phyloP scores from a whole-genome alignment of 768 basidiomycete species.

The Cystofilobasidium capitatum region DNA sequence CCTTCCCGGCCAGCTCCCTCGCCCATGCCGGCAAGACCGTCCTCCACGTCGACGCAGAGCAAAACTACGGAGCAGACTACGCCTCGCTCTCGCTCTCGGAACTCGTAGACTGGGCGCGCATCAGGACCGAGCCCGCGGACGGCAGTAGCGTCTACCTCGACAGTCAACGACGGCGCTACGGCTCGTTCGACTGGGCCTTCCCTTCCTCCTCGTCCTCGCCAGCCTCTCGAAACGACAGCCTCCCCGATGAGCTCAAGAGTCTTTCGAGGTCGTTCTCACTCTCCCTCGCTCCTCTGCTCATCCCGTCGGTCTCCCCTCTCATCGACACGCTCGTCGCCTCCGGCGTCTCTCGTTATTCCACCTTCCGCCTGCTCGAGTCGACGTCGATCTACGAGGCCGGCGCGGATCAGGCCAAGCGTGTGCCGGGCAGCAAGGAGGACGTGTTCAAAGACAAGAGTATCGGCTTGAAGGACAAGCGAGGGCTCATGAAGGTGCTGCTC shows the following conservation, averaged over 20 bases:
- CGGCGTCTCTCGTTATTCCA: conserved; percentile 82
- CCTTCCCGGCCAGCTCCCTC: conserved; percentile 55
- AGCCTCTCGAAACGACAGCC: conserved; percentile 13
- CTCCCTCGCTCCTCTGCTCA: conserved; percentile 70
- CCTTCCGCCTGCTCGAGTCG: conserved; percentile 73
- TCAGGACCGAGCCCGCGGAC: background rate
- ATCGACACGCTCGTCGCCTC: conserved; percentile 70
- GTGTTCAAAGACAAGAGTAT: conserved; percentile 78
- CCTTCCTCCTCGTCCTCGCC: background rate
- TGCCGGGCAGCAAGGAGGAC: conserved; percentile 85
- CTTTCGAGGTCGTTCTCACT: conserved; percentile 70
- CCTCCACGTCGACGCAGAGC: conserved; percentile 73
- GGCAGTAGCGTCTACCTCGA: conserved; percentile 1
- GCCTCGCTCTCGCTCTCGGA: conserved; percentile 77
- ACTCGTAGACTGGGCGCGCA: conserved; percentile 58
- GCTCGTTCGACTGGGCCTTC: conserved; percentile 13
- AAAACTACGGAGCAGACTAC: conserved; percentile 74
- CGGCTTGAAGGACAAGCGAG: conserved; percentile 69
- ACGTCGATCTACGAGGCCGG: conserved; percentile 46
- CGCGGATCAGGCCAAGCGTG: conserved; percentile 43
- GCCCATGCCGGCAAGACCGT: conserved; percentile 80
- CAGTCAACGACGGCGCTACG: conserved; percentile 1
- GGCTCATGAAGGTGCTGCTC: conserved; percentile 82
- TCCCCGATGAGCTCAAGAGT: conserved; percentile 40
- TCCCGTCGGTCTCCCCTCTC: conserved; percentile 66